Evolutionary conservation across 164 flowering plant genomes (phyloP), one percentile per base, ranked within the genome.

Genomic region (Tinospora cordifolia): DNA sequence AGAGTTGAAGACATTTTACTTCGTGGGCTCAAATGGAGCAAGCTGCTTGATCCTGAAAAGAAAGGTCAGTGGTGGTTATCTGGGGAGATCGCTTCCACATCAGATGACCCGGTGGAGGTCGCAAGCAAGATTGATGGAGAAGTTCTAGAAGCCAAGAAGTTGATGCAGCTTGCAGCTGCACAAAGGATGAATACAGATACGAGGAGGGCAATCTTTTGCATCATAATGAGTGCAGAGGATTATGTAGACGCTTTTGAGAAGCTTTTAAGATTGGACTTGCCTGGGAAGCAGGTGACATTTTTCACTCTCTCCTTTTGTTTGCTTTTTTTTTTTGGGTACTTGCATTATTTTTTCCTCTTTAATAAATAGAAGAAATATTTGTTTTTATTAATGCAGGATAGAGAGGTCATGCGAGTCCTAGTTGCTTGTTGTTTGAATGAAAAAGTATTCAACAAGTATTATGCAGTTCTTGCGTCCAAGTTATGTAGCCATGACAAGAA

Each of bases 51-150:
- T 81, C 93, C 97, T 65, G 73, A 81, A 60, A 94, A 94, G 85
- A 94, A 89, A 79, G 99, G 97, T 22, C 98, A 91, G 64, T 95
- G 98, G 98, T 95, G 98, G 97, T 69, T 84, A 58, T 83, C 94
- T 59, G 97, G 88, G 65, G 92, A 90, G 64, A 19, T 75, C 63
- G 63, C 78, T 3, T 70, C 88, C 10, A 24, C 76, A 44, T 34
- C 76, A 15, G 80, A 85, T 27, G 72, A 82, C 68, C 78, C 79
- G 47, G 85, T 83, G 78, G 91, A 87, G 66, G 81, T 95, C 71
- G 94, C 99, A 36, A 75, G 62, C 72, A 85, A 73, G 63, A 92
- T 92, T 66, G 96, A 95, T 71, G 83, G 65, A 73, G 99, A 88
- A 77, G 84, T 77, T 71, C 65, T 78, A 38, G 99, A 95, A 81